Conservation (phyloP, 2,329 filamentous ascomycete genomes). For the Huntiella bhutanensis region DNA sequence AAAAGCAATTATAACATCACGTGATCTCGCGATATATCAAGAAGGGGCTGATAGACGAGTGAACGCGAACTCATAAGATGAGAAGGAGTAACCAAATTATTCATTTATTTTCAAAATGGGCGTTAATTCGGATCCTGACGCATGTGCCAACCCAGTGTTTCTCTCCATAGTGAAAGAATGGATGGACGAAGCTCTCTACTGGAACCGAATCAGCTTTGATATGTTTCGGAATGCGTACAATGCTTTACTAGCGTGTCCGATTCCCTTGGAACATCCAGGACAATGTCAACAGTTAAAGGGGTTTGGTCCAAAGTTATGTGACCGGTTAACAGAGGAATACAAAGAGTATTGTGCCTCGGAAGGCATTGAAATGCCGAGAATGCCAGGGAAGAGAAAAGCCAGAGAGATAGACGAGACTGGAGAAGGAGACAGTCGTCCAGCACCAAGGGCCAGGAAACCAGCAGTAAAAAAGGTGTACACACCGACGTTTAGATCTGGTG, state of each 20-base stretch:
- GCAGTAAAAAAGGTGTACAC: conserved; percentile 49
- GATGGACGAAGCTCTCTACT: conserved; percentile 49
- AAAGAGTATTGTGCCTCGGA: conserved; percentile 44
- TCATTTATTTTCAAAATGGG: too few relatives aligned
- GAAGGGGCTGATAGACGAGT: too few relatives aligned
- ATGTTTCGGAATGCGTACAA: conserved; percentile 61
- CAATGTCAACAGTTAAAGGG: conserved; percentile 56
- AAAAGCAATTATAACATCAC: too few relatives aligned
- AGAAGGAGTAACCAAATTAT: too few relatives aligned
- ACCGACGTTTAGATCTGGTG: conserved; percentile 51
- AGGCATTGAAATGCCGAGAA: conserved; percentile 46
- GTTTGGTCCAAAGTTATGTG: conserved; percentile 53
- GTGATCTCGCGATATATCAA: too few relatives aligned
- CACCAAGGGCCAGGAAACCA: conserved; percentile 32
- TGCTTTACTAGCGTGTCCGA: conserved; percentile 55
- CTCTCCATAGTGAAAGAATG: conserved; percentile 61
- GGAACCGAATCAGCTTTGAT: conserved; percentile 50
- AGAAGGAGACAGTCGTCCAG: neutral
- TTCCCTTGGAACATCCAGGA: conserved; percentile 51
- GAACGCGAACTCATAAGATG: too few relatives aligned
- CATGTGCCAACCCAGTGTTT: conserved; percentile 49
- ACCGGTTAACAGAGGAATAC: conserved; percentile 44
- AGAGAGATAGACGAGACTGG: conserved; percentile 8
- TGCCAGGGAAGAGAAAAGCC: conserved; percentile 14
- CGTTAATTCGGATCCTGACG: too few relatives aligned